These are phyloP conservation scores for Coniophora puteana DNA, from an alignment of 1,284 basidiomycete genomes.

Conservation along the genomic window DNA sequence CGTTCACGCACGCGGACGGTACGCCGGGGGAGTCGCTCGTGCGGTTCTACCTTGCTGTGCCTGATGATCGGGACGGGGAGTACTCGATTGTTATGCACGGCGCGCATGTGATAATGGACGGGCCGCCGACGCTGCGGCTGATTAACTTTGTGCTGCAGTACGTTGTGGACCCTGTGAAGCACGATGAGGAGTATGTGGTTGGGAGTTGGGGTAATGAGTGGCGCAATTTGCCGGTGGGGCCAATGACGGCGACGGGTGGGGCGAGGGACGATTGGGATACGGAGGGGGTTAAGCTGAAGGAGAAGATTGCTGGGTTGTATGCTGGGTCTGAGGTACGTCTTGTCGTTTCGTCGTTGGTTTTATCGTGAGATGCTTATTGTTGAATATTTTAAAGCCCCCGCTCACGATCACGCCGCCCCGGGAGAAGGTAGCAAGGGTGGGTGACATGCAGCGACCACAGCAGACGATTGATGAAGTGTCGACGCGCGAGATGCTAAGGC, in stretches of 20 bases:
- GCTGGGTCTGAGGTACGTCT: too few relatives aligned
- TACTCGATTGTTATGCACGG: too few relatives aligned
- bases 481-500: neutral
- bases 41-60: too few relatives aligned
- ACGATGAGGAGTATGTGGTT: conserved; percentile 1
- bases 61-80: too few relatives aligned
- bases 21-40: too few relatives aligned
- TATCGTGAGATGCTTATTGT: neutral
- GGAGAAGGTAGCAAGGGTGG: too few relatives aligned
- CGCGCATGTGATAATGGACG: conserved; percentile 11
- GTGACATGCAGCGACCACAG: neutral
- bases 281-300: conserved; percentile 5
- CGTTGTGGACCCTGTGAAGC: neutral
- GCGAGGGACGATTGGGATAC: conserved; percentile 10
- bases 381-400: neutral
- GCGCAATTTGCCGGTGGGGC: conserved; percentile 11
- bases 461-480: neutral
- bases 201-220: conserved; percentile 14
- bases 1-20: too few relatives aligned
- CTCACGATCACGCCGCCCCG: neutral
- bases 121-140: conserved; percentile 8
- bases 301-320: neutral
- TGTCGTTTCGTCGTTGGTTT: neutral
- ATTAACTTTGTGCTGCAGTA: conserved; percentile 9
- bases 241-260: conserved; percentile 13